Percentiles rank a stretch among this genome's conserved stretches.
These are phyloP conservation scores for Mortierella sp. DNA, from an alignment of 371 early-diverging fungal genomes.

Conservation along the genomic window DNA sequence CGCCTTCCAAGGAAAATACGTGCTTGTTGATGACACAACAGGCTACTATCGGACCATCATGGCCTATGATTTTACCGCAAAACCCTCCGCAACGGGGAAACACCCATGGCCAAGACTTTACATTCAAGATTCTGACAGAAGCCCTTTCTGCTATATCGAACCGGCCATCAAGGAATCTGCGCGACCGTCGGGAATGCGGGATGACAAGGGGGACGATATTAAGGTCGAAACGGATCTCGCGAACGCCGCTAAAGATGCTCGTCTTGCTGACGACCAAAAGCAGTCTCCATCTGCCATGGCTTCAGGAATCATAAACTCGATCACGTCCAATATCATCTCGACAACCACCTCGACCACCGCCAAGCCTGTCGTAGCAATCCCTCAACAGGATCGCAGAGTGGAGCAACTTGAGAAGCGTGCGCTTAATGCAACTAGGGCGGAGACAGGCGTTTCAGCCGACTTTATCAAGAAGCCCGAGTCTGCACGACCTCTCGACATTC, in stretches of 20 bases:
- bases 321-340: constrained; percentile 28
- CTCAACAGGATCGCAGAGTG: constrained; percentile 23
- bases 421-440: constrained; percentile 25
- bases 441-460: constrained; percentile 11
- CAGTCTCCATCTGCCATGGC: constrained; percentile 21
- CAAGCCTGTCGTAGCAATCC: constrained; percentile 20
- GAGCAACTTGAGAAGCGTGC: constrained; percentile 49
- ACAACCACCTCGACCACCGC: constrained; percentile 14
- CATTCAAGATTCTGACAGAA: constrained; percentile 16
- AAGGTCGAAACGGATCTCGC: neutral
- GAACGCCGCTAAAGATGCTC: neutral
- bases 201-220: constrained; percentile 6
- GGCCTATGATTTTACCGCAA: constrained; percentile 29
- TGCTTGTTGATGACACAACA: constrained; percentile 42
- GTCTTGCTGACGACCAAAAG: neutral
- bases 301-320: constrained; percentile 42
- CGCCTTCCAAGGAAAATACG: constrained; percentile 26
- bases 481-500: constrained; percentile 16
- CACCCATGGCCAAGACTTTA: constrained; percentile 34
- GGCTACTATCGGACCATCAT: constrained; percentile 35
- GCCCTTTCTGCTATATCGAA: constrained; percentile 21
- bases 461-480: constrained; percentile 18
- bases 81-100: neutral
- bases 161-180: neutral
- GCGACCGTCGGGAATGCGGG: constrained; percentile 6